A percentile compares a stretch with the other conserved stretches of the same genome.
Conservation (phyloP, 192 early-diverging fungal genomes). For the Entophlyctis luteolus region DNA sequence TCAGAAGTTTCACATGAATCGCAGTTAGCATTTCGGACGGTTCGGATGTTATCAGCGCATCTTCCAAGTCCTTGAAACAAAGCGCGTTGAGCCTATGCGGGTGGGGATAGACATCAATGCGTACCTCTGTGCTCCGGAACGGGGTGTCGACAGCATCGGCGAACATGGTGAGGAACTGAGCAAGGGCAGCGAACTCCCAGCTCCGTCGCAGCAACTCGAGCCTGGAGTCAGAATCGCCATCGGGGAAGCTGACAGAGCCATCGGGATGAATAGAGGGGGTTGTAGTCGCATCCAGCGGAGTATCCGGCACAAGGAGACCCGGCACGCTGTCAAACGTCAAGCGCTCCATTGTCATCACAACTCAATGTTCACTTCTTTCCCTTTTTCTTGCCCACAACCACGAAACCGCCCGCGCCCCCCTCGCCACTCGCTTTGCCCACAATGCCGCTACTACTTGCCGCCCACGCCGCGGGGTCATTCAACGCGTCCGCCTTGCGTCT, state of each 20-base stretch:
- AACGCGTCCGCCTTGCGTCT: slow-evolving; percentile 39
- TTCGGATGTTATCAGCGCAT: slow-evolving; percentile 8
- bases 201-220: slow-evolving; percentile 44
- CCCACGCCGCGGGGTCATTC: not conserved
- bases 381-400: slow-evolving; percentile 22
- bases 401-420: slow-evolving; percentile 3
- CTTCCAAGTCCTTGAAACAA: slow-evolving; percentile 42
- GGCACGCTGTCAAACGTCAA: no score
- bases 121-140: slow-evolving; percentile 47
- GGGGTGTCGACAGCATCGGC: slow-evolving; percentile 42
- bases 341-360: no score
- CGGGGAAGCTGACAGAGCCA: no score
- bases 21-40: slow-evolving; percentile 25
- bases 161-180: slow-evolving; percentile 69
- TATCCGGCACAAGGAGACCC: no score
- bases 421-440: not conserved
- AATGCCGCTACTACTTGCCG: not conserved
- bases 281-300: no score
- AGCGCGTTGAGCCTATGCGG: not conserved
- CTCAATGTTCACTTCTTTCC: slow-evolving; percentile 13
- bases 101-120: not conserved
- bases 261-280: no score
- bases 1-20: slow-evolving; percentile 46
- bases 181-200: slow-evolving; percentile 67
- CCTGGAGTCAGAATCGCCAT: no score